A percentile compares a stretch with the other conserved stretches of the same genome.
Conservation (phyloP, 1,284 basidiomycete species). For the Melampsora abietis-canadensis region DNA sequence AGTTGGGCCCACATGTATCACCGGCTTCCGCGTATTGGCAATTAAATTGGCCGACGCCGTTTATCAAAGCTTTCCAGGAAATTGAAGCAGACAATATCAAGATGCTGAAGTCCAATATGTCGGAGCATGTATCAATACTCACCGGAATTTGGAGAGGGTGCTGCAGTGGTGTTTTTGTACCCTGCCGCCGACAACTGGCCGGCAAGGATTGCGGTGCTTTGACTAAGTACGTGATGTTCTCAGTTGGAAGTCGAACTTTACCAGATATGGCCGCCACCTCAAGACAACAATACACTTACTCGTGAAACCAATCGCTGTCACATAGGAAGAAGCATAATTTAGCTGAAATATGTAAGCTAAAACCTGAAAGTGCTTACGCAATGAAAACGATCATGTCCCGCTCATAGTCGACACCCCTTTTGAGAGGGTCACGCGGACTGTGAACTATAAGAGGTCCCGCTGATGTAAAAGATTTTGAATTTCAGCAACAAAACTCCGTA, state of each 20-base stretch:
- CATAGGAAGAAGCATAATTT: not conserved
- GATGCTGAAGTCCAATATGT: not conserved
- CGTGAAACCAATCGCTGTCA: conserved; percentile 38
- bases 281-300: conserved; percentile 13
- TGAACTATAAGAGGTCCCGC: conserved; percentile 50
- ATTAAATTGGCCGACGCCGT: conserved; percentile 30
- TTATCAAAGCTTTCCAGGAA: conserved; percentile 25
- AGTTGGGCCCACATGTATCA: conserved; percentile 2
- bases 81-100: conserved; percentile 57
- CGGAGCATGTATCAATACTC: not conserved
- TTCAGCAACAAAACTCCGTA: too few relatives aligned
- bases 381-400: conserved; percentile 30
- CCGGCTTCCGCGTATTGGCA: conserved; percentile 14
- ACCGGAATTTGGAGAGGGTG: conserved; percentile 55
- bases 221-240: not conserved
- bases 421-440: conserved; percentile 47
- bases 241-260: not conserved
- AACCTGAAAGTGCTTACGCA: not conserved
- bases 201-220: conserved; percentile 6
- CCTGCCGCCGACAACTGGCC: conserved; percentile 44
- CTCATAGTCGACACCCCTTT: conserved; percentile 25
- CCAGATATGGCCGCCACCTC: too few relatives aligned
- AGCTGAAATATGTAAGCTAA: not conserved
- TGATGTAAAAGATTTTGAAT: not conserved
- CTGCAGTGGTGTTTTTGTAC: conserved; percentile 50